A percentile compares a stretch with the other conserved stretches of the same genome.
Conservation (phyloP, 352 stramenopile genomes). For the Globisporangium viniferum region DNA sequence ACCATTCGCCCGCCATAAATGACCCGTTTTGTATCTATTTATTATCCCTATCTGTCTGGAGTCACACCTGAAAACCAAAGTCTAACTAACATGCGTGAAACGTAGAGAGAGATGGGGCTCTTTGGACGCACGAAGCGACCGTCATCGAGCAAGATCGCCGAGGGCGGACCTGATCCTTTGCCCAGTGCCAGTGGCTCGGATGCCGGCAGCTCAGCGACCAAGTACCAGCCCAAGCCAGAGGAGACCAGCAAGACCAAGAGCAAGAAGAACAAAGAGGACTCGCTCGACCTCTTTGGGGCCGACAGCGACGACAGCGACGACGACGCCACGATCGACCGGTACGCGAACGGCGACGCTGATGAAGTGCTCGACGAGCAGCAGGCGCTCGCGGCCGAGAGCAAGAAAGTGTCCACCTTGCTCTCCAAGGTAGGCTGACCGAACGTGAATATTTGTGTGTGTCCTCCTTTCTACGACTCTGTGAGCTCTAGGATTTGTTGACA, state of each 20-base stretch:
- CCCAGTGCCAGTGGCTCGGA: background rate
- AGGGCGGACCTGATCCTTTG: slow-evolving; percentile 21
- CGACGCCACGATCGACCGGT: slow-evolving; percentile 71
- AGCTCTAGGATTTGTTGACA: too few relatives aligned
- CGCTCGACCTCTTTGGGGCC: slow-evolving; percentile 63
- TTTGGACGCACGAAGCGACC: slow-evolving; percentile 25
- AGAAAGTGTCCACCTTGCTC: slow-evolving; percentile 64
- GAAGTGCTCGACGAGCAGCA: slow-evolving; percentile 24
- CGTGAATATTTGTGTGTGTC: too few relatives aligned
- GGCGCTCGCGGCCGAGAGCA: slow-evolving; percentile 38
- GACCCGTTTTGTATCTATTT: background rate
- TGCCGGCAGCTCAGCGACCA: background rate
- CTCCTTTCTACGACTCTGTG: too few relatives aligned
- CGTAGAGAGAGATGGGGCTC: slow-evolving; percentile 29
- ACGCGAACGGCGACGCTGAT: slow-evolving; percentile 36
- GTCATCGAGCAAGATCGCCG: slow-evolving; percentile 28
- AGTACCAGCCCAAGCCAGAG: background rate
- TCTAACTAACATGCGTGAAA: background rate
- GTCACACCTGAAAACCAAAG: background rate
- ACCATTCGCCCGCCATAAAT: background rate
- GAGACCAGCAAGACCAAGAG: slow-evolving; percentile 2
- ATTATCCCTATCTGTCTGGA: background rate
- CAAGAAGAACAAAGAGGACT: slow-evolving; percentile 17
- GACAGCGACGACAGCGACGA: slow-evolving; percentile 83
- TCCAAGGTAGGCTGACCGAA: slow-evolving; percentile 37